Percentiles rank a stretch among this genome's conserved stretches.
Evolutionary conservation across 768 basidiomycete species (phyloP).

Genomic region (Hemileccinum rubropunctum): DNA sequence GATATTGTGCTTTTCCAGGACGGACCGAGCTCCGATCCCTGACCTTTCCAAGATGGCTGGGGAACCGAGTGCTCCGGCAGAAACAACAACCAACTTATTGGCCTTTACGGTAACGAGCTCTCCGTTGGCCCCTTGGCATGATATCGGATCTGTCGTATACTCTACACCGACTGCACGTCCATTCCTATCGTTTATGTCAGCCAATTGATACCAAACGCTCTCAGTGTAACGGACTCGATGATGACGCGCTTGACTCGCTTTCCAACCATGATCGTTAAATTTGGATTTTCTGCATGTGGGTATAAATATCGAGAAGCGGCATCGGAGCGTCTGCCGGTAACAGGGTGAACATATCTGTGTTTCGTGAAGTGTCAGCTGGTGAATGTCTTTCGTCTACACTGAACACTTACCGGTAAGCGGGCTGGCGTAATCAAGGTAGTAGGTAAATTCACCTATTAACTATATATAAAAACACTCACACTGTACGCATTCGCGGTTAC

Average conservation of each 20-base stretch:
- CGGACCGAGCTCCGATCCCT: constrained; percentile 57
- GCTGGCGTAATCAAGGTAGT: constrained; percentile 5
- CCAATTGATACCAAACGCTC: background rate
- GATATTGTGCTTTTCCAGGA: constrained; percentile 49
- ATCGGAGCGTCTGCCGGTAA: constrained; percentile 35
- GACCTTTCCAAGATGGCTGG: constrained; percentile 58
- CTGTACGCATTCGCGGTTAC: constrained; percentile 24
- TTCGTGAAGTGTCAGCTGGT: background rate
- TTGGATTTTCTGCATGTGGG: constrained; percentile 26
- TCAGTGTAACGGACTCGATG: constrained; percentile 30
- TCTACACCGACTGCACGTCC: constrained; percentile 39
- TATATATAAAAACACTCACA: constrained; percentile 11
- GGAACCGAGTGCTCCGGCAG: constrained; percentile 55
- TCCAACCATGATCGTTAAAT: constrained; percentile 32
- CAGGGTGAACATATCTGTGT: constrained; percentile 50
- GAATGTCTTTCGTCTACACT: background rate
- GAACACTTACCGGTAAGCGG: constrained; percentile 15
- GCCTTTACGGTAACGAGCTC: constrained; percentile 26
- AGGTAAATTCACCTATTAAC: background rate
- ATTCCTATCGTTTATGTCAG: constrained; percentile 20
- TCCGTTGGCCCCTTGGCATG: constrained; percentile 13
- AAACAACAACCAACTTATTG: constrained; percentile 44
- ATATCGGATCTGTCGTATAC: constrained; percentile 27
- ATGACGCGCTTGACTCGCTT: constrained; percentile 35
- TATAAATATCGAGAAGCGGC: constrained; percentile 39